Evolutionary conservation across 345 rosid species (phyloP).

Genomic region (Arabis hirsuta): DNA sequence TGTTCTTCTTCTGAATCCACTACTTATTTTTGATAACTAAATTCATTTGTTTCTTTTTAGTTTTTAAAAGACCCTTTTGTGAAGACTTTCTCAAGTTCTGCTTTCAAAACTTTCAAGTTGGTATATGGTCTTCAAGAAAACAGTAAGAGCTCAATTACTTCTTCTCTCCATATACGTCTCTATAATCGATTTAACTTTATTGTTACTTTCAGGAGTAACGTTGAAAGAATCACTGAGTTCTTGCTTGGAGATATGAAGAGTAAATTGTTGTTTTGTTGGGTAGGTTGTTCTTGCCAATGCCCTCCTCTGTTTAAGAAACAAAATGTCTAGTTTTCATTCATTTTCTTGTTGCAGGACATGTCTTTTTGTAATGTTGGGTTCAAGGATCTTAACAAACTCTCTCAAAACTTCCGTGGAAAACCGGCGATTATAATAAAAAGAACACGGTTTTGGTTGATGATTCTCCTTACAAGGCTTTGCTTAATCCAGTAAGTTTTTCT

Average conservation of each 20-base stretch:
- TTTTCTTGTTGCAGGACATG: no score
- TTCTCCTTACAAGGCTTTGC: slow-evolving; percentile 93
- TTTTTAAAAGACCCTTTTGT: slow-evolving; percentile 59
- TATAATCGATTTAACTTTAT: no score
- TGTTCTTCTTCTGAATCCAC: neutral
- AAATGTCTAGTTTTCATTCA: no score
- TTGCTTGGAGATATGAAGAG: no score
- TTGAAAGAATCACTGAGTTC: no score
- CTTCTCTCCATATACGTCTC: neutral
- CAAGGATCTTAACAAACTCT: no score
- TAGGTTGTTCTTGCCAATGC: no score
- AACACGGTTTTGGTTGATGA: slow-evolving; percentile 85
- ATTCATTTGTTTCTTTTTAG: slow-evolving; percentile 40
- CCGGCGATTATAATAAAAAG: slow-evolving; percentile 55
- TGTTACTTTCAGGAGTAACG: no score
- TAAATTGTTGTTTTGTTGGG: no score
- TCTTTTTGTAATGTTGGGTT: no score
- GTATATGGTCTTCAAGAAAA: slow-evolving; percentile 62
- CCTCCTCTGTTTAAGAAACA: no score
- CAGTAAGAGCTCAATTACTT: neutral
- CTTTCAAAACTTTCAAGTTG: slow-evolving; percentile 68
- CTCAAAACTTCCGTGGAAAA: no score
- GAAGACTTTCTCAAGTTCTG: slow-evolving; percentile 57
- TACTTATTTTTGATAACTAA: neutral
- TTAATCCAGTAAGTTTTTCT: slow-evolving; percentile 76